Evolutionary conservation across 179 eudicot species (phyloP), one percentile per base, ranked within the genome.

Genomic region (Silene noctiflora): DNA sequence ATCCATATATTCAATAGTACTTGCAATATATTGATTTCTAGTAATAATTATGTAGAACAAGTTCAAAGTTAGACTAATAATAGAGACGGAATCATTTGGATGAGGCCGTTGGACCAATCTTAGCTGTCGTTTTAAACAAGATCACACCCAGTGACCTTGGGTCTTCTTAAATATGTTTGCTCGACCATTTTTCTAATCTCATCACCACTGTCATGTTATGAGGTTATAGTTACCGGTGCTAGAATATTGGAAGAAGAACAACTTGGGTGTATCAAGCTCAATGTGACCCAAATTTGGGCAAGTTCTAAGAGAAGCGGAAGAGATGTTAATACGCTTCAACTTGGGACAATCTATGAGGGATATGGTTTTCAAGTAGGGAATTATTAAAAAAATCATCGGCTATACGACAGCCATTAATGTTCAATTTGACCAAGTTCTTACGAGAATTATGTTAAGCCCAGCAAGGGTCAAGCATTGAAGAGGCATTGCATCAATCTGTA

Each of bases 241-340:
- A 22, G 51, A 25, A 20, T 22, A 74, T 10, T 16, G 4, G 10
- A 63, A 74, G 51, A 0, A 6, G 13, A n/a, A 25, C 44, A 74
- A 44, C 19, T 73, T 60, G 14, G 58, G 69, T 19, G 69, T 4
- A 74, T 61, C 35, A 35, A 74, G 53, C 76, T 74, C 76, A 74
- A 74, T 8, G 14, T 12, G 42, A 17, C 58, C 16, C 77, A 74
- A 42, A 10, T 63, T 74, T 59, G 17, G 22, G 77, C 69, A 22
- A 13, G 19, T 12, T 22, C 9, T 11, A 22, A 74, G 77, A 62
- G 14, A 16, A 62, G 25, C 46, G 33, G 77, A 74, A 5, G 7
- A 6, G 25, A 74, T 63, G 42, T 58, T 74, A 4, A 74, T 44
- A 24, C 29, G 24, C 9, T 63, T 63, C 60, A 74, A 74, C 69